Evolutionary conservation across 2,329 filamentous ascomycete species (phyloP).

Genomic region (Stachybotrys chlorohalonatus): DNA sequence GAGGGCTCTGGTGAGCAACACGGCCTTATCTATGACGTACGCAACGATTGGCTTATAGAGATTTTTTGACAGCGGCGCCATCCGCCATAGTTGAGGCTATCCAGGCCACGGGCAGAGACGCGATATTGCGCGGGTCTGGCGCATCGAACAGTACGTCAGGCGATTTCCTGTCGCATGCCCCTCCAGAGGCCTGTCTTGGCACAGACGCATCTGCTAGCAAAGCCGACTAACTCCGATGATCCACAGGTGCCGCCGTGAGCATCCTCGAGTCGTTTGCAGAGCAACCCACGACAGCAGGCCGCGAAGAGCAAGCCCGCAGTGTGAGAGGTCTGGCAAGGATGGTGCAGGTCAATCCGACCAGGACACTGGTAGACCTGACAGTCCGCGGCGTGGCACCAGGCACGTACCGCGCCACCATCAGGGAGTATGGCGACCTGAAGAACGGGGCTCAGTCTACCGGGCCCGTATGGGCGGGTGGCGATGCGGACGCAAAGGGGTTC

Average conservation of each 20-base stretch:
- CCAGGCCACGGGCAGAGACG: conserved; percentile 83
- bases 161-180: conserved; percentile 1
- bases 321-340: conserved; percentile 86
- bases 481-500: conserved; percentile 36
- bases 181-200: background rate
- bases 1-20: conserved; percentile 62
- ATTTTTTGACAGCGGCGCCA: conserved; percentile 54
- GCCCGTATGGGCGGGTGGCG: conserved; percentile 62
- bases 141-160: conserved; percentile 64
- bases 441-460: conserved; percentile 76
- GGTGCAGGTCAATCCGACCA: conserved; percentile 74
- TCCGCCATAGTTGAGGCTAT: conserved; percentile 85
- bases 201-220: background rate
- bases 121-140: conserved; percentile 85
- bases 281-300: conserved; percentile 31
- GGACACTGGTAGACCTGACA: conserved; percentile 82
- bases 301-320: conserved; percentile 35
- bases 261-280: conserved; percentile 83
- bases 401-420: conserved; percentile 73
- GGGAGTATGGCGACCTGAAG: conserved; percentile 80
- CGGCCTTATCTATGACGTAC: background rate
- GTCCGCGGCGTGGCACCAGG: conserved; percentile 75
- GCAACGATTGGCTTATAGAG: background rate
- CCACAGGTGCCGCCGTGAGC: conserved; percentile 71
- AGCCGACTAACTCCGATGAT: conserved; percentile 4